Evolutionary conservation across 2,329 filamentous ascomycete species (phyloP).

Genomic region (Hansfordia pulvinata): DNA sequence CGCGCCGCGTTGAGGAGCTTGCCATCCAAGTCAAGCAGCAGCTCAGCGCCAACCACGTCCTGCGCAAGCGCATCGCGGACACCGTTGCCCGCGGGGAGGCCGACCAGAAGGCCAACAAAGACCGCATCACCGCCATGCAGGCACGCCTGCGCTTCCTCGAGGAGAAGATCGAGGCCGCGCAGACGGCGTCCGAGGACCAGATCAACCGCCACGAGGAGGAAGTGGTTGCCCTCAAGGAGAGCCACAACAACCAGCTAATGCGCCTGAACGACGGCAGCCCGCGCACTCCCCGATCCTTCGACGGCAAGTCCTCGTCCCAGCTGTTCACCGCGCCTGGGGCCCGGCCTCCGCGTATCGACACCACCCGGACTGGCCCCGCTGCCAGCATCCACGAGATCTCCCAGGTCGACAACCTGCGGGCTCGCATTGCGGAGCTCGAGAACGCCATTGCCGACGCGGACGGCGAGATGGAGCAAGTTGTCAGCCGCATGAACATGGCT

Average conservation of each 20-base stretch:
- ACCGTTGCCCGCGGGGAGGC: constrained; percentile 74
- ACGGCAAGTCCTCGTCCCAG: no score
- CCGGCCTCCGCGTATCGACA: constrained; percentile 40
- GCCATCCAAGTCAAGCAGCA: constrained; percentile 69
- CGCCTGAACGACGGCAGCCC: constrained; percentile 52
- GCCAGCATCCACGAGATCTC: constrained; percentile 57
- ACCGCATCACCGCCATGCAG: constrained; percentile 75
- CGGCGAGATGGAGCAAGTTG: constrained; percentile 71
- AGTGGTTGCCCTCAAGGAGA: constrained; percentile 60
- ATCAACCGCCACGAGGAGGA: constrained; percentile 80
- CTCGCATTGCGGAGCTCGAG: constrained; percentile 74
- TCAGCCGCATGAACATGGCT: constrained; percentile 66
- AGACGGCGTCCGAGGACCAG: constrained; percentile 75
- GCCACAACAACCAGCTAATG: constrained; percentile 62
- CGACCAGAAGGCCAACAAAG: constrained; percentile 67
- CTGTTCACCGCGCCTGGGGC: constrained; percentile 34
- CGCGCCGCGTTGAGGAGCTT: constrained; percentile 66
- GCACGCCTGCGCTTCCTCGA: constrained; percentile 68
- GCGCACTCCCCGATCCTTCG: constrained; percentile 42
- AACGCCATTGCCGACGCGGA: constrained; percentile 64
- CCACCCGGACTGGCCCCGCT: constrained; percentile 35
- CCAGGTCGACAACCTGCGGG: constrained; percentile 62
- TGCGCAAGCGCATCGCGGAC: constrained; percentile 64
- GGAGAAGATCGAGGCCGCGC: constrained; percentile 69
- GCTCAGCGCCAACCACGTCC: constrained; percentile 59